These are phyloP conservation scores for Stagonosporopsis tanaceti DNA, from an alignment of 2,329 filamentous ascomycete genomes.

Conservation along the genomic window DNA sequence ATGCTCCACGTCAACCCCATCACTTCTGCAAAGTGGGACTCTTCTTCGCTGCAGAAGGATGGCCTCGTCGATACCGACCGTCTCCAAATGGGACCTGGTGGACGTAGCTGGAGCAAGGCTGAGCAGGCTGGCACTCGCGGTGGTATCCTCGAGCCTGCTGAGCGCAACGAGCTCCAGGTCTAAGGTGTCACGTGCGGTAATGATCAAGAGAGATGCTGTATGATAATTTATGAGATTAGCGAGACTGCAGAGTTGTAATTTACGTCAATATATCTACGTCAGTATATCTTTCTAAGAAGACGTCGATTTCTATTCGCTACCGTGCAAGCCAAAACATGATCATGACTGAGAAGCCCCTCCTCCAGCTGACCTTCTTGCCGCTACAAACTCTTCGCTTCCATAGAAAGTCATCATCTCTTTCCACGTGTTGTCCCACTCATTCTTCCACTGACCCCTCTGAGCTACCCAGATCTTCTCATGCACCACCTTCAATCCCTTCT, in stretches of 20 bases:
- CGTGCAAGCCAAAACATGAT: not conserved
- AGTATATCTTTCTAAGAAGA: conserved; percentile 4
- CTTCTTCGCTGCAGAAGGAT: conserved; percentile 39
- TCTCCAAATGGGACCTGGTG: conserved; percentile 43
- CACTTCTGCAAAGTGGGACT: conserved; percentile 65
- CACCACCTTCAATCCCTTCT: conserved; percentile 41
- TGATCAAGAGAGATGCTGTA: conserved; percentile 5
- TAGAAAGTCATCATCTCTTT: conserved; percentile 39
- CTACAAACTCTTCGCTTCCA: conserved; percentile 29
- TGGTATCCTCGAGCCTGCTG: conserved; percentile 35
- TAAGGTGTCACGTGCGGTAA: conserved; percentile 7
- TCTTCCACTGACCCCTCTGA: conserved; percentile 30
- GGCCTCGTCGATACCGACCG: conserved; percentile 45
- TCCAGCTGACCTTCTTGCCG: conserved; percentile 24
- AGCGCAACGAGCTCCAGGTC: conserved; percentile 35
- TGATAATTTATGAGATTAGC: conserved; percentile 12
- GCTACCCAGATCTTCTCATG: conserved; percentile 47
- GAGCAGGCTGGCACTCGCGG: conserved; percentile 33
- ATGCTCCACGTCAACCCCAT: conserved; percentile 70
- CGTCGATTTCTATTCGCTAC: not conserved
- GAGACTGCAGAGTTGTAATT: conserved; percentile 11
- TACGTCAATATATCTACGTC: conserved; percentile 9
- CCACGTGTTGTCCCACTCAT: conserved; percentile 39
- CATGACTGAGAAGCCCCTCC: not conserved
- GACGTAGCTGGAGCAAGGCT: conserved; percentile 45